Evolutionary conservation across 192 early-diverging fungal species (phyloP), one percentile per base, ranked within the genome.

Genomic region (Coemansia sp.): DNA sequence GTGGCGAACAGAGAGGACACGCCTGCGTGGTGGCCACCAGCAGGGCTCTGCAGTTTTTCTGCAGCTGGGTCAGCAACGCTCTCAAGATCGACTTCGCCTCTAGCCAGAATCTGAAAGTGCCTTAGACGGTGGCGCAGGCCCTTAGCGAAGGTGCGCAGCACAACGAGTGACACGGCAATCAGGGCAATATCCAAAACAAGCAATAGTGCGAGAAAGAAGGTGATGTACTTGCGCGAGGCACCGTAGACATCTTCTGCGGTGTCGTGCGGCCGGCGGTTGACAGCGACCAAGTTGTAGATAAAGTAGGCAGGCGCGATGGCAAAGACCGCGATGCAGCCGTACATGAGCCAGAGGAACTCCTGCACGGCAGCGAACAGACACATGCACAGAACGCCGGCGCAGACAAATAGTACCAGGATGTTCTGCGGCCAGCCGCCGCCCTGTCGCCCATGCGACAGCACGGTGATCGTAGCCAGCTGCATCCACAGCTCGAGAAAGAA

Each of bases 381-480:
- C 57, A 70, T 23, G 33, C 59, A 50, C 12, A 80, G 57, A 0
- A 59, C 23, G 24, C 53, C 53, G 17, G 46, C 49, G 21, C 45
- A 54, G 42, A 58, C 23, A 41, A 55, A 22, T 2, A 70, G 22
- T 11, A 61, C 42, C 12, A 54, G 18, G 3, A 63, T 43, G 37
- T 58, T 53, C 22, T 55, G 59, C 33, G 57, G 46, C 71, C 65
- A 61, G 37, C 59, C 57, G 9, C 59, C 57, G n/a, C 42, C 47
- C 24, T 56, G 57, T 1, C 12, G 12, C 41, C 59, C 51, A 46
- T 57, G 8, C 7, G 58, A 39, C 53, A 55, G 62, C 10, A 81
- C 68, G 15, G 83, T 56, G 22, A 86, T 57, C 5, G 68, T 81
- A 5, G 84, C 69, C 53, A 81, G 85, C 66, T 72, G 75, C 18